Base-by-base conservation (phyloP, 305 asterid species). In the Solanum aculeatissimum region DNA sequence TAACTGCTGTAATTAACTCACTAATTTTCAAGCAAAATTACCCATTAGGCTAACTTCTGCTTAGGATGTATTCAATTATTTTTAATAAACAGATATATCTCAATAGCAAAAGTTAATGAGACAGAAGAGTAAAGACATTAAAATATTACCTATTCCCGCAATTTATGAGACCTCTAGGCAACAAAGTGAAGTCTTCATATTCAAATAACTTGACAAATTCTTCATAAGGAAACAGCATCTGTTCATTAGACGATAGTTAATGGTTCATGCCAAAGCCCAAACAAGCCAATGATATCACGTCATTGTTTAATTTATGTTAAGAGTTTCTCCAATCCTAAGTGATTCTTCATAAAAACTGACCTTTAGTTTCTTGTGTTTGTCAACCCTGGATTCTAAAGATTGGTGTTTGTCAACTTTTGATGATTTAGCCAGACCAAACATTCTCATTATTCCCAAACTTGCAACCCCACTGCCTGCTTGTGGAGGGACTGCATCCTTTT, bases 141-240 rank as follows among this genome's bases (percentile, higher is more conserved):
- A 70, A 57, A 13, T 45, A 86, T 81, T 90, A 95, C 98, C 97
- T 95, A 82, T 95, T 95, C 84, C 98, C 98, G 80, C 97, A 92
- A 87, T 95, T 95, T 35, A 92, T 51, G 62, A 95, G 93, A 53
- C 98, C 98, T 89, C 93, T 91, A 49, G 98, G 97, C 68, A 88
- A 68, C 84, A 92, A 23, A 83, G 87, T 87, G 89, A 91, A 87
- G 86, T 77, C 91, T 84, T 94, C 95, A 84, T 80, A 89, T 81
- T 93, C 95, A 87, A 92, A 95, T 87, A 87, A 89, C 94, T 92
- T 91, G 88, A 93, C 90, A 85, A 94, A 95, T 85, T 94, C 98
- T 88, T 94, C 98, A 84, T 94, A 95, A 2, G 98, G 95, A 90
- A 91, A 95, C 80, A 94, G 92, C 97, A 93, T 93, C 98, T 95